Conservation (phyloP, 2,329 filamentous ascomycete genomes). For the Pseudopyricularia cyperi region DNA sequence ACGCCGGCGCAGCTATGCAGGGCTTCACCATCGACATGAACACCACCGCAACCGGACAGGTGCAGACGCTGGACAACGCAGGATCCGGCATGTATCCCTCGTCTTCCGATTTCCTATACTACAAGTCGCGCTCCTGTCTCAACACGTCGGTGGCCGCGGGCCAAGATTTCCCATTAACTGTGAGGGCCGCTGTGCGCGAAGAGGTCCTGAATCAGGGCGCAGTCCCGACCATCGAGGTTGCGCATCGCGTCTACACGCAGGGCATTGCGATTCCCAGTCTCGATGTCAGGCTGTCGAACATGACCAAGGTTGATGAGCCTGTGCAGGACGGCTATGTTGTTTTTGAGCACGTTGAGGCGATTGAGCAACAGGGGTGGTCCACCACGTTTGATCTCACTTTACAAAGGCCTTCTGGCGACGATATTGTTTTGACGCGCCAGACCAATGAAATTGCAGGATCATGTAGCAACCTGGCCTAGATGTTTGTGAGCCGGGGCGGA, state of each 20-base stretch:
- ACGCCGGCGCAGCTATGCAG: slow-evolving; percentile 14
- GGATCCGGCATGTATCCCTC: background rate
- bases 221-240: background rate
- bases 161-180: slow-evolving; percentile 17
- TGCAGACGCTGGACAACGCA: background rate
- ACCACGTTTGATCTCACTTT: background rate
- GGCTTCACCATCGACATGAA: slow-evolving; percentile 17
- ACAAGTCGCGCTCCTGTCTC: background rate
- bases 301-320: slow-evolving; percentile 21
- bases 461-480: background rate
- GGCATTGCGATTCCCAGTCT: slow-evolving; percentile 20
- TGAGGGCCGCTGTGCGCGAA: slow-evolving; percentile 23
- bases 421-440: background rate
- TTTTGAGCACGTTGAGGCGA: slow-evolving; percentile 20
- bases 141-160: background rate
- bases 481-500: background rate
- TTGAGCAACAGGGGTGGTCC: background rate
- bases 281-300: slow-evolving; percentile 21
- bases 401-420: background rate
- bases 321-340: slow-evolving; percentile 35
- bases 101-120: background rate
- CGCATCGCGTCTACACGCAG: slow-evolving; percentile 17
- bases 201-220: background rate
- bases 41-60: slow-evolving; percentile 11
- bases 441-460: background rate